Evolutionary conservation across 139 green algal genomes (phyloP).

Genomic region (Chlorella sp.): DNA sequence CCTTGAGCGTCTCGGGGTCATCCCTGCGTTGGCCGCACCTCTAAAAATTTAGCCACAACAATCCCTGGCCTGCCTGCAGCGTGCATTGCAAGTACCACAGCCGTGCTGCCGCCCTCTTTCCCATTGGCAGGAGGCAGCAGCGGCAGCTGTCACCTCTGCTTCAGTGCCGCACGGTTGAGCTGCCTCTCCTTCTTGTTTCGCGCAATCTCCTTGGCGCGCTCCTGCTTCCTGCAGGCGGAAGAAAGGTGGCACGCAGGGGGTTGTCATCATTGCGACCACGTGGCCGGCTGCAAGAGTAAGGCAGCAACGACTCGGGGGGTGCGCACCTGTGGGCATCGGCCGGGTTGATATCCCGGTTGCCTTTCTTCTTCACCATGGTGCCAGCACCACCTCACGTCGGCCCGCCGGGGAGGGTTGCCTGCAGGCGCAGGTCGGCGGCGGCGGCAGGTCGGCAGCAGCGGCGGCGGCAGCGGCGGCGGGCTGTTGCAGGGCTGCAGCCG

Average conservation of each 20-base stretch:
- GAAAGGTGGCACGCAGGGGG: neutral
- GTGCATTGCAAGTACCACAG: no score
- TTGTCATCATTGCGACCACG: neutral
- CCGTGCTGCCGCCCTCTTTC: no score
- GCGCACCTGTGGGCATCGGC: constrained; percentile 55
- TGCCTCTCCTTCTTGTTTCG: constrained; percentile 90
- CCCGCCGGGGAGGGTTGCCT: neutral
- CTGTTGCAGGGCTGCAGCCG: neutral
- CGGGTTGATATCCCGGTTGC: constrained; percentile 57
- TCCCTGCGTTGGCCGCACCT: no score
- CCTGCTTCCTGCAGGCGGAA: constrained; percentile 63
- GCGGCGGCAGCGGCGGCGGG: no score
- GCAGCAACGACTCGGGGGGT: no score
- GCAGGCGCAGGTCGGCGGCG: neutral
- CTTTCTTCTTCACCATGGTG: constrained; percentile 68
- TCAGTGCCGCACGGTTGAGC: constrained; percentile 75
- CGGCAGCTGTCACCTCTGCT: constrained; percentile 35
- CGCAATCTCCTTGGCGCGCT: constrained; percentile 84
- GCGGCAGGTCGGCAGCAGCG: neutral
- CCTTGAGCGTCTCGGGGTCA: constrained; percentile 45
- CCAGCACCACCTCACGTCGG: neutral
- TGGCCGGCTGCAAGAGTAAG: neutral
- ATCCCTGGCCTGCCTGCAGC: no score
- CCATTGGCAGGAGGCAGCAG: neutral
- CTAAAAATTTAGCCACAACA: no score